These are phyloP conservation scores for Chlamydomonas incerta DNA, from an alignment of 139 green algal genomes.

Conservation along the genomic window DNA sequence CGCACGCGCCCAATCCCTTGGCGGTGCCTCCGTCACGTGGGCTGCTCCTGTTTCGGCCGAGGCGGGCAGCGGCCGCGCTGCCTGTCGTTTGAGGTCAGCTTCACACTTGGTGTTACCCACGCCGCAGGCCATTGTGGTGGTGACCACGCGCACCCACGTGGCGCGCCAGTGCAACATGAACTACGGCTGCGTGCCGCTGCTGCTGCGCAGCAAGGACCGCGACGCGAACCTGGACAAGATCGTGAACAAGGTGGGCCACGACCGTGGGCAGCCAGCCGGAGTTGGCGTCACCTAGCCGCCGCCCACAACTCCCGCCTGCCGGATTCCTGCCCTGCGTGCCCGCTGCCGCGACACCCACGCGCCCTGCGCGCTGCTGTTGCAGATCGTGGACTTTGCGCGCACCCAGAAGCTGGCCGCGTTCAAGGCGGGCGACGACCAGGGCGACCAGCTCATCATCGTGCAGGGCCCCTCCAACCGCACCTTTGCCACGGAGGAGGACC, in stretches of 20 bases:
- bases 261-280: too few species aligned
- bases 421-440: conserved; percentile 34
- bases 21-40: too few species aligned
- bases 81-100: too few species aligned
- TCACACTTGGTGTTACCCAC: too few species aligned
- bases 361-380: too few species aligned
- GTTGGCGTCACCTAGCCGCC: too few species aligned
- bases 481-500: conserved; percentile 40
- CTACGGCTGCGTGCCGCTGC: conserved; percentile 52
- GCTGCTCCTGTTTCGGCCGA: too few species aligned
- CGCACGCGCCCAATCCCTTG: neutral
- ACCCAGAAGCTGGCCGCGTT: conserved; percentile 32
- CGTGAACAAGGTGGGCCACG: conserved; percentile 41
- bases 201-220: conserved; percentile 23
- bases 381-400: conserved; percentile 26
- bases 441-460: conserved; percentile 62
- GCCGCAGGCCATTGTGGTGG: conserved; percentile 46
- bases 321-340: neutral
- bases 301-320: too few species aligned
- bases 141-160: conserved; percentile 38
- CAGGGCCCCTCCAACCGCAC: conserved; percentile 33
- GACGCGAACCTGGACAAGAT: neutral
- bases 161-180: conserved; percentile 46
- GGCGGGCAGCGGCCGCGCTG: too few species aligned
- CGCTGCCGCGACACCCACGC: too few species aligned